Evolutionary conservation across 2,329 filamentous ascomycete species (phyloP).

Genomic region (Pseudovirgaria hyperparasitica): DNA sequence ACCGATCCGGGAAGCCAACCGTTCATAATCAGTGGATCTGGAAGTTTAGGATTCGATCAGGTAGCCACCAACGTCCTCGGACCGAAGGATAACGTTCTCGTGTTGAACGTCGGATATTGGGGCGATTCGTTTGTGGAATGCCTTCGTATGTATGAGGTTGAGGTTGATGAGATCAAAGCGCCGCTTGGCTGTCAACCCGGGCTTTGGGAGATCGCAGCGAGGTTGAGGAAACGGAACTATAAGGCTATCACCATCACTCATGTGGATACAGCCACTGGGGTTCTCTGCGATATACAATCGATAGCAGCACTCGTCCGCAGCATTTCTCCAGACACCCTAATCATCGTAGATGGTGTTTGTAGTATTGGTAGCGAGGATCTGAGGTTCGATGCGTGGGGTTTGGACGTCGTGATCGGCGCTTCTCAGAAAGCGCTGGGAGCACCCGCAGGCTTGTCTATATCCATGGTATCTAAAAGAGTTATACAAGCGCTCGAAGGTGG

Average conservation of each 20-base stretch:
- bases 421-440: conserved; percentile 95
- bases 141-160: conserved; percentile 79
- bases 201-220: conserved; percentile 75
- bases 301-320: conserved; percentile 71
- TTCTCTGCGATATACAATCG: conserved; percentile 78
- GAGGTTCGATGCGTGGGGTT: conserved; percentile 84
- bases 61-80: conserved; percentile 90
- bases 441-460: conserved; percentile 84
- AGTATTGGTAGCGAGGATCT: conserved; percentile 95
- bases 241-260: conserved; percentile 93
- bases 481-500: conserved; percentile 68
- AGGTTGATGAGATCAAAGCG: conserved; percentile 79
- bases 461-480: conserved; percentile 83
- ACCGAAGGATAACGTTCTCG: conserved; percentile 76
- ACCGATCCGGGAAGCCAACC: conserved; percentile 72
- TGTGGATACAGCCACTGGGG: conserved; percentile 93
- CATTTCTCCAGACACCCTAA: conserved; percentile 79
- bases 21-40: conserved; percentile 86
- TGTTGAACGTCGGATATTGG: conserved; percentile 95
- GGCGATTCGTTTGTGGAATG: conserved; percentile 90
- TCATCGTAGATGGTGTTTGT: conserved; percentile 94
- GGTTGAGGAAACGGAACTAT: conserved; percentile 80
- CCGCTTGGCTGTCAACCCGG: conserved; percentile 80
- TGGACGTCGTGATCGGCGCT: conserved; percentile 87
- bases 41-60: conserved; percentile 92